Evolutionary conservation across 306 rosid species (phyloP).

Genomic region (Quercus berberidifolia): DNA sequence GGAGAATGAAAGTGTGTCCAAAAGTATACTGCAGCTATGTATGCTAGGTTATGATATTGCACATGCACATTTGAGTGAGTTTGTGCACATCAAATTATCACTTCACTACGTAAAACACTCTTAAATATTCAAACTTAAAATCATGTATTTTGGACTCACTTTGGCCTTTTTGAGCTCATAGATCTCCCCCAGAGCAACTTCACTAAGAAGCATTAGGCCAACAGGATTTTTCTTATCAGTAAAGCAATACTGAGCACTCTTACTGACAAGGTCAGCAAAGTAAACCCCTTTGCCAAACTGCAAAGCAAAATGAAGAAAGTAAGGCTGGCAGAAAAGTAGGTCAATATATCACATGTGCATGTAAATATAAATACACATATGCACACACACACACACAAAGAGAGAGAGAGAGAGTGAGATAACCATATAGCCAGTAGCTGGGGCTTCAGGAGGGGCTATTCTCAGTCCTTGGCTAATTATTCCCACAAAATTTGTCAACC

Average conservation of each 20-base stretch:
- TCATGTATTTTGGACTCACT: slow-evolving; percentile 36
- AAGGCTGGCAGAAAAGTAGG: neutral
- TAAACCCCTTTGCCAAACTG: slow-evolving; percentile 98
- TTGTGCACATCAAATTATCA: too few relatives aligned
- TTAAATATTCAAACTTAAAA: slow-evolving; percentile 2
- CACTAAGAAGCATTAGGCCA: slow-evolving; percentile 88
- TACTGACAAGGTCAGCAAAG: slow-evolving; percentile 93
- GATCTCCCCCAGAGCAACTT: slow-evolving; percentile 89
- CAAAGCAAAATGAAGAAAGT: slow-evolving; percentile 28
- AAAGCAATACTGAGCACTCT: slow-evolving; percentile 98
- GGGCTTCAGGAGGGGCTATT: slow-evolving; percentile 99
- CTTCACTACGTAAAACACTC: neutral
- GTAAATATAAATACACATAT: neutral
- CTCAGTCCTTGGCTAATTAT: slow-evolving; percentile 95
- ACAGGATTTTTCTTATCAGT: slow-evolving; percentile 87
- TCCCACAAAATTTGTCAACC: slow-evolving; percentile 91
- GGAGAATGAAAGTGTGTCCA: neutral
- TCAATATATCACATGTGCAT: neutral
- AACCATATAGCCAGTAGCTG: slow-evolving; percentile 98
- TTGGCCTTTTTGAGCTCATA: slow-evolving; percentile 82
- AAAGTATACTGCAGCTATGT: too few relatives aligned
- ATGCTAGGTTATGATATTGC: too few relatives aligned
- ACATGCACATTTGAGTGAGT: too few relatives aligned
- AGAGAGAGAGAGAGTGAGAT: slow-evolving; percentile 5
- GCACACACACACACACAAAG: neutral